A percentile compares a stretch with the other conserved stretches of the same genome.
Conservation (phyloP, 75 land plant genomes). For the Cunninghamia lanceolata region DNA sequence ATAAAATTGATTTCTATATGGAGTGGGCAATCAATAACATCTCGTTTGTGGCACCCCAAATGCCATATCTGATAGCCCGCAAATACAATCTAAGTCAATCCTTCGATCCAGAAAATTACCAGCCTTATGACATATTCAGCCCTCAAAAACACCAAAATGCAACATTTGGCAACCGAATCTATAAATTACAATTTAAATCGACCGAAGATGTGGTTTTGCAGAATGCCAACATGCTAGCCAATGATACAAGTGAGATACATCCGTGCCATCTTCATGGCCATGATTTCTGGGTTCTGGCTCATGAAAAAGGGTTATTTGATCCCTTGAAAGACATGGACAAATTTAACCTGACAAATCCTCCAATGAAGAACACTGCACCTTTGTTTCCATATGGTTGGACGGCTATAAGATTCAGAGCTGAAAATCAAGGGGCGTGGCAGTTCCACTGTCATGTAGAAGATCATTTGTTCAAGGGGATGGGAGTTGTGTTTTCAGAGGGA, state of each 20-base stretch:
- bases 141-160: constrained; percentile 34
- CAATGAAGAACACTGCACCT: constrained; percentile 64
- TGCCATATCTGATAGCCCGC: constrained; percentile 69
- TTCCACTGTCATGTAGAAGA: constrained; percentile 86
- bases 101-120: constrained; percentile 42
- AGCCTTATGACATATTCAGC: constrained; percentile 35
- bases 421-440: constrained; percentile 79
- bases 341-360: constrained; percentile 71
- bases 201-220: constrained; percentile 69
- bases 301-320: constrained; percentile 64
- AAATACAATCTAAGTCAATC: constrained; percentile 37
- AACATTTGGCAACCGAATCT: constrained; percentile 32
- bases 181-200: constrained; percentile 44
- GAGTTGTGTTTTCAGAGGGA: constrained; percentile 74
- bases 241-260: constrained; percentile 73
- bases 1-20: constrained; percentile 48
- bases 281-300: constrained; percentile 87
- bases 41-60: constrained; percentile 52
- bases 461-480: constrained; percentile 87
- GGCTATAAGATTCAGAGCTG: constrained; percentile 62
- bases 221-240: constrained; percentile 45
- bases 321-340: constrained; percentile 26
- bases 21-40: constrained; percentile 93
- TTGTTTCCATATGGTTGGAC: constrained; percentile 85
- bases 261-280: constrained; percentile 98